Evolutionary conservation across 768 basidiomycete genomes (phyloP).

Genomic region (Panaeolus cyanescens): DNA sequence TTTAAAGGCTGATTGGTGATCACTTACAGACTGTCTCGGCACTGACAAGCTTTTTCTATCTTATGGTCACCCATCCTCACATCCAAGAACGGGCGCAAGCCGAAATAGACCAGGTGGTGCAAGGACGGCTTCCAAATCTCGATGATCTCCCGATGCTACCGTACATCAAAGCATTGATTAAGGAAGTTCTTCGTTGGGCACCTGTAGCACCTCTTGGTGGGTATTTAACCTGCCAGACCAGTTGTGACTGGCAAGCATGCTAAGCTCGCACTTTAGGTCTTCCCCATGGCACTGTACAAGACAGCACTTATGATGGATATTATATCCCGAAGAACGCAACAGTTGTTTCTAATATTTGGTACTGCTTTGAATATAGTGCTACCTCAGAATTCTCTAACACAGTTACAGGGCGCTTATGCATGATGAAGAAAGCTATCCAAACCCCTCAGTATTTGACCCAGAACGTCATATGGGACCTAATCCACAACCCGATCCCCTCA

Average conservation of each 20-base stretch:
- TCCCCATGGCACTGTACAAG: background rate
- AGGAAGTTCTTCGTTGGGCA: slow-evolving; percentile 39
- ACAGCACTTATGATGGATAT: slow-evolving; percentile 4
- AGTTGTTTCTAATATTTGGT: slow-evolving; percentile 7
- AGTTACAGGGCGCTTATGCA: slow-evolving; percentile 29
- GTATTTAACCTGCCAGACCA: background rate
- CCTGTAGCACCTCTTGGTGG: slow-evolving; percentile 31
- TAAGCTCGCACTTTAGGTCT: slow-evolving; percentile 16
- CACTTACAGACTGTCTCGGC: slow-evolving; percentile 33
- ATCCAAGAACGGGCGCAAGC: slow-evolving; percentile 37
- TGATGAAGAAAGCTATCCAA: slow-evolving; percentile 36
- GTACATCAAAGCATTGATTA: slow-evolving; percentile 37
- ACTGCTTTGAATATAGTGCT: background rate
- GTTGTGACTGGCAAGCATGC: background rate
- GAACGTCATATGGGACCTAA: slow-evolving; percentile 31
- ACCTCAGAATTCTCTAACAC: background rate
- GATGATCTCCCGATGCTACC: slow-evolving; percentile 33
- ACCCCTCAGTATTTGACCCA: slow-evolving; percentile 37
- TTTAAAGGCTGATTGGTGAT: background rate
- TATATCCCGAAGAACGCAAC: slow-evolving; percentile 9
- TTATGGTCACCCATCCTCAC: slow-evolving; percentile 40
- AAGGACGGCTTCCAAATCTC: slow-evolving; percentile 32
- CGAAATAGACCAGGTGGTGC: slow-evolving; percentile 38
- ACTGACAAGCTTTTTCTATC: slow-evolving; percentile 36
- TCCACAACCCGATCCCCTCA: slow-evolving; percentile 30